Percentiles rank a stretch among this genome's conserved stretches.
phyloP scores from a whole-genome alignment of 371 early-diverging fungal species.

The Blakeslea trispora region DNA sequence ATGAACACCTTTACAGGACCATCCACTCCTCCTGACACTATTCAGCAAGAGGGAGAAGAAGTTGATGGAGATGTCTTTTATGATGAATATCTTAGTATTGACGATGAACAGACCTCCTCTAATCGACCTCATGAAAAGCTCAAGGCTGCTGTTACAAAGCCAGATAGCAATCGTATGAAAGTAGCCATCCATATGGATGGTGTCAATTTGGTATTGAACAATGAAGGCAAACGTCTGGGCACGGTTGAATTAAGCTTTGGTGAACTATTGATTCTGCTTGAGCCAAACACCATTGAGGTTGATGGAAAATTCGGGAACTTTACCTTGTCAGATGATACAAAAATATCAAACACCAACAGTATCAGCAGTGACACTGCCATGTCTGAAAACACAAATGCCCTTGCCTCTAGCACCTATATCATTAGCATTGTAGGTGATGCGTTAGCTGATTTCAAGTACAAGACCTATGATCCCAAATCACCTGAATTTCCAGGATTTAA shows the following conservation, averaged over 20 bases:
- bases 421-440: constrained; percentile 76
- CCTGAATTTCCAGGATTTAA: constrained; percentile 71
- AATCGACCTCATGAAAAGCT: neutral
- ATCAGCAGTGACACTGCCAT: neutral
- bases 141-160: neutral
- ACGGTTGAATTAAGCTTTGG: constrained; percentile 64
- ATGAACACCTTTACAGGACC: constrained; percentile 70
- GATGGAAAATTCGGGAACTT: constrained; percentile 76
- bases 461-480: constrained; percentile 56
- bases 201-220: constrained; percentile 65
- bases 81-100: constrained; percentile 4
- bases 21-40: neutral
- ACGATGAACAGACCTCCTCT: neutral
- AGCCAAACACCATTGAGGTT: constrained; percentile 50
- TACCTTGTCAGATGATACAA: constrained; percentile 59
- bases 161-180: constrained; percentile 43
- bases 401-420: constrained; percentile 43
- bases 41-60: neutral
- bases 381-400: constrained; percentile 4
- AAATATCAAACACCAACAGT: neutral
- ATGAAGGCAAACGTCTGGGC: constrained; percentile 64
- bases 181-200: constrained; percentile 68
- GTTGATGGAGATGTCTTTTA: constrained; percentile 11
- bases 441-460: constrained; percentile 72
- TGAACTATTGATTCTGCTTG: constrained; percentile 54